phyloP scores from a whole-genome alignment of 768 basidiomycete species.

The Clavulina sp. region DNA sequence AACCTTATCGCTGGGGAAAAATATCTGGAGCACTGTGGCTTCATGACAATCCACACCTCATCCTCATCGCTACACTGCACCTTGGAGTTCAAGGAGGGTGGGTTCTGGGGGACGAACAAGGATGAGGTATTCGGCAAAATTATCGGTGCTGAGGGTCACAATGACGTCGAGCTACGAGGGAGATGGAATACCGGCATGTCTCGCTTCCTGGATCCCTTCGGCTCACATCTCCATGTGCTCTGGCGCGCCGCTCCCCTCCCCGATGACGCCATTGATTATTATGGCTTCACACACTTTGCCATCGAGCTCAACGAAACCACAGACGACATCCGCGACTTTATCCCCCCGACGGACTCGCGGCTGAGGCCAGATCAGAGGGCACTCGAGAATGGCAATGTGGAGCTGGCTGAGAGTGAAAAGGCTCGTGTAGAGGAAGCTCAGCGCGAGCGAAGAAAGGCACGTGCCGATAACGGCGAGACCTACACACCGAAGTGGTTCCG shows the following conservation, averaged over 20 bases:
- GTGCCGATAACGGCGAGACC: conserved; percentile 29
- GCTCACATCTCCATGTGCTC: conserved; percentile 51
- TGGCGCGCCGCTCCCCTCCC: conserved; percentile 67
- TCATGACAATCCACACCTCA: conserved; percentile 42
- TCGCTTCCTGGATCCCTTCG: conserved; percentile 38
- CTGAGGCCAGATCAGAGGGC: conserved; percentile 67
- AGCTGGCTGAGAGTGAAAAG: conserved; percentile 58
- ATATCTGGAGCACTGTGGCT: conserved; percentile 72
- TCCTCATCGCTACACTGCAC: conserved; percentile 44
- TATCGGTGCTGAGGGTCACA: conserved; percentile 19
- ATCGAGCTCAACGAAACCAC: conserved; percentile 72
- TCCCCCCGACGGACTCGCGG: conserved; percentile 72
- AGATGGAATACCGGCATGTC: conserved; percentile 77
- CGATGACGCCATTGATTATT: conserved; percentile 48
- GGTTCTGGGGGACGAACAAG: conserved; percentile 56
- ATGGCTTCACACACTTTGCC: conserved; percentile 68
- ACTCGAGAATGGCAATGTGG: conserved; percentile 58
- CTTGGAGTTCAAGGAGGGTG: conserved; percentile 73
- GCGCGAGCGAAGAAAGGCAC: conserved; percentile 45
- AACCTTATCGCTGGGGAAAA: conserved; percentile 84
- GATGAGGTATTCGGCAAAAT: conserved; percentile 55
- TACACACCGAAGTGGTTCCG: conserved; percentile 56
- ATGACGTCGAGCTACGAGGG: conserved; percentile 41
- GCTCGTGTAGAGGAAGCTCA: conserved; percentile 56
- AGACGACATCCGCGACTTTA: conserved; percentile 36